These are phyloP conservation scores for Lactifluus hygrophoroides DNA, from an alignment of 768 basidiomycete genomes.

Conservation along the genomic window DNA sequence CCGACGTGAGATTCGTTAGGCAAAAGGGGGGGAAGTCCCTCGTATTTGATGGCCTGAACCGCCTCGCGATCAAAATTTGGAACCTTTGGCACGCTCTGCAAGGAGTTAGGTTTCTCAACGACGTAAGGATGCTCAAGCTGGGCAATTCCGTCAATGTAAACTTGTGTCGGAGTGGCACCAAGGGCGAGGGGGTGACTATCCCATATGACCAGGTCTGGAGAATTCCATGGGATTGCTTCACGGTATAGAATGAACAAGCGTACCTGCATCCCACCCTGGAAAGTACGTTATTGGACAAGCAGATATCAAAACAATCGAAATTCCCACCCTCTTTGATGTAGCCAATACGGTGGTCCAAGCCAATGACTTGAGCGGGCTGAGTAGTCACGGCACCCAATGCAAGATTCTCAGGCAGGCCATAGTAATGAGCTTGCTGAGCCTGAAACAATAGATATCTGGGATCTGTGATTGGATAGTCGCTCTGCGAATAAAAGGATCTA, in stretches of 20 bases:
- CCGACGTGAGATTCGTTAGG: conserved; percentile 29
- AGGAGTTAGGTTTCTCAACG: conserved; percentile 42
- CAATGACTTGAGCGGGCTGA: conserved; percentile 53
- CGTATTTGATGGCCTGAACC: conserved; percentile 42
- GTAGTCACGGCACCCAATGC: conserved; percentile 58
- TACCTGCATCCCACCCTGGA: conserved; percentile 59
- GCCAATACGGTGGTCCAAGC: conserved; percentile 65
- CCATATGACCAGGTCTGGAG: conserved; percentile 50
- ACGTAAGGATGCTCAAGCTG: conserved; percentile 46
- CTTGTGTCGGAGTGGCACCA: conserved; percentile 74
- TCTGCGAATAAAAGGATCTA: conserved; percentile 19
- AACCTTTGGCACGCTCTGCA: conserved; percentile 45
- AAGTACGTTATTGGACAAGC: background rate
- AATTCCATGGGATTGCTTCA: background rate
- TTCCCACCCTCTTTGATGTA: conserved; percentile 48
- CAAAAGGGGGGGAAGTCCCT: conserved; percentile 58
- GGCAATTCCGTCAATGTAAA: conserved; percentile 81
- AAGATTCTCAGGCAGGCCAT: conserved; percentile 47
- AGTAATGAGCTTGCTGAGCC: conserved; percentile 61
- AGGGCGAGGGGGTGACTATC: conserved; percentile 70
- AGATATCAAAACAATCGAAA: background rate
- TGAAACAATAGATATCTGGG: conserved; percentile 62
- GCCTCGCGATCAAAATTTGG: conserved; percentile 57
- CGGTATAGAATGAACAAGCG: conserved; percentile 1
- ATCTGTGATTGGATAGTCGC: conserved; percentile 48